A percentile compares a stretch with the other conserved stretches of the same genome.
These are phyloP conservation scores for Blepharisma stoltei DNA, from an alignment of 73 alveolate genomes.

Conservation along the genomic window DNA sequence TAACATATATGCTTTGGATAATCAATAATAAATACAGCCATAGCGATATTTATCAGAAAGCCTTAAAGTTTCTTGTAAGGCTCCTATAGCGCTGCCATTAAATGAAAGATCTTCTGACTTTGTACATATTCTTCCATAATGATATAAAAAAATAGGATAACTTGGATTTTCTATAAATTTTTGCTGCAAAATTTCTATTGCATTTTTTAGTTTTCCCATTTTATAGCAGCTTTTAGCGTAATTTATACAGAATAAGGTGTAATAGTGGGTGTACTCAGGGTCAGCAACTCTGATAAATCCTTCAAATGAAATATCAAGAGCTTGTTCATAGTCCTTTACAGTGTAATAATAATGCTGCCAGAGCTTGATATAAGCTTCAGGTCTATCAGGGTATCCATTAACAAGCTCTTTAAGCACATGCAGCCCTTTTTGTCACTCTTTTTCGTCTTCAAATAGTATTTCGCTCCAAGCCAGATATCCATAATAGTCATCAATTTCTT, in stretches of 20 bases:
- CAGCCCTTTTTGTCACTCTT: constrained; percentile 35
- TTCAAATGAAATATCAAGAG: not conserved
- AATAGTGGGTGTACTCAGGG: not conserved
- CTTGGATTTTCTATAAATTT: constrained; percentile 9
- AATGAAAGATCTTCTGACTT: not conserved
- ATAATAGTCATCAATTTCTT: constrained; percentile 31
- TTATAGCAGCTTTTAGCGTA: not conserved
- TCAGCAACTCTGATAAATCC: not conserved
- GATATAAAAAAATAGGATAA: not conserved
- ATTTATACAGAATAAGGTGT: not conserved
- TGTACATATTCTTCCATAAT: constrained; percentile 5
- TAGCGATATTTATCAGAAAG: not conserved
- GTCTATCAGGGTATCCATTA: constrained; percentile 32
- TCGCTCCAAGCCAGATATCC: constrained; percentile 74
- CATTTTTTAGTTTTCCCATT: not conserved
- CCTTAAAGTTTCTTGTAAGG: not conserved
- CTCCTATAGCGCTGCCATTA: constrained; percentile 20
- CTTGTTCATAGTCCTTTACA: constrained; percentile 22
- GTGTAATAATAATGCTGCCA: constrained; percentile 40
- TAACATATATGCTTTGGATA: constrained; percentile 11
- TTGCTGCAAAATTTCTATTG: not conserved
- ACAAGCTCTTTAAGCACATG: constrained; percentile 46
- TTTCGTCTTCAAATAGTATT: constrained; percentile 24
- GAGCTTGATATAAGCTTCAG: constrained; percentile 59
- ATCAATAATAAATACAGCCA: constrained; percentile 1